phyloP scores from a whole-genome alignment of 2,329 filamentous ascomycete genomes.

The Talaromyces sp. region DNA sequence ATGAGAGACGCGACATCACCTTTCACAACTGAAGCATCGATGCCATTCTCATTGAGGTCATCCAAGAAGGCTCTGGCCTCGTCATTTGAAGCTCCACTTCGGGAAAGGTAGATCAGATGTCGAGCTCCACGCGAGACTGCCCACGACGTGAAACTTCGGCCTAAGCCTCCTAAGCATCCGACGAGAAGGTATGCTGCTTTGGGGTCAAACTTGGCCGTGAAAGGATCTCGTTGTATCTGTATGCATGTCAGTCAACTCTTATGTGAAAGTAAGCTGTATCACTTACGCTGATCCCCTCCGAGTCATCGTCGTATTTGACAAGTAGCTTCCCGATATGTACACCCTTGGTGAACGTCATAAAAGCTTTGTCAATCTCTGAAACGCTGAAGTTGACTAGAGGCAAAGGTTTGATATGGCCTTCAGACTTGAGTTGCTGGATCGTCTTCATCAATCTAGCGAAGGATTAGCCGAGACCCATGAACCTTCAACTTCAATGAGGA shows the following conservation, averaged over 20 bases:
- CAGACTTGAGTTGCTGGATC: too few relatives aligned
- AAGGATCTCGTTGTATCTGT: not conserved
- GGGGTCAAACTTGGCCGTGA: not conserved
- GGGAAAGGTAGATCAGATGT: not conserved
- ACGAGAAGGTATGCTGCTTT: constrained; percentile 1
- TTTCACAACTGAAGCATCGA: not conserved
- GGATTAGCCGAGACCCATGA: too few relatives aligned
- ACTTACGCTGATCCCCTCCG: too few relatives aligned
- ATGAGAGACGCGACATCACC: not conserved
- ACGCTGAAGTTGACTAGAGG: not conserved
- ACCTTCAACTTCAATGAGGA: too few relatives aligned
- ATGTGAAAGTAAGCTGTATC: too few relatives aligned
- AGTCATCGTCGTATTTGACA: too few relatives aligned
- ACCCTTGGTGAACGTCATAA: not conserved
- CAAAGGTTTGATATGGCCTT: not conserved
- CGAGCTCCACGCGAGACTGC: constrained; percentile 1
- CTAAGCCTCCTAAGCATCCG: constrained; percentile 7
- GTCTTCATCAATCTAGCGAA: too few relatives aligned
- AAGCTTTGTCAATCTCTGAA: not conserved
- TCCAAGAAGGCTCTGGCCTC: too few relatives aligned
- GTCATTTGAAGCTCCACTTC: too few relatives aligned
- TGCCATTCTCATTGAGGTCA: not conserved
- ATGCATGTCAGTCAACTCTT: not conserved
- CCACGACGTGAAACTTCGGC: constrained; percentile 1
- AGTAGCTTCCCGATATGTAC: not conserved